These are phyloP conservation scores for Beverwykella pulmonaria DNA, from an alignment of 495 filamentous ascomycete genomes.

Conservation along the genomic window DNA sequence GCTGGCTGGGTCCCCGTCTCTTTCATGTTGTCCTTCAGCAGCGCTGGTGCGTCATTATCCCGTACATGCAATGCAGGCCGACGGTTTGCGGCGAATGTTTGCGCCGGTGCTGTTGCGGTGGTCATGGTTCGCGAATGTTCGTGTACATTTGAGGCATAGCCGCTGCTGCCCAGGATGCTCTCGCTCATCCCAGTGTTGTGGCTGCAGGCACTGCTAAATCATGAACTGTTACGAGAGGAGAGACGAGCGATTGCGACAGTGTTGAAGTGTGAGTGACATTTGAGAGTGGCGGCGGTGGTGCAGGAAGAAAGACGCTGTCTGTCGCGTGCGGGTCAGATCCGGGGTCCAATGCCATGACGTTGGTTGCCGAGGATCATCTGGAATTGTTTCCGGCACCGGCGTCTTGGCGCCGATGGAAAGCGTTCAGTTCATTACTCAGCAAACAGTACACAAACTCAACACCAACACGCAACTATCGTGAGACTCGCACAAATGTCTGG, in stretches of 20 bases:
- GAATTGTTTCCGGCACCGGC: background rate
- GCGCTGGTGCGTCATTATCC: slow-evolving; percentile 47
- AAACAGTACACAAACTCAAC: background rate
- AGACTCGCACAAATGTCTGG: background rate
- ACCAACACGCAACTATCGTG: slow-evolving; percentile 2
- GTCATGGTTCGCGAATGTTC: slow-evolving; percentile 29
- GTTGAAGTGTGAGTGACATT: background rate
- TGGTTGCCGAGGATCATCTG: slow-evolving; percentile 25
- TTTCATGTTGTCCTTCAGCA: slow-evolving; percentile 40
- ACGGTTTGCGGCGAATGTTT: slow-evolving; percentile 16
- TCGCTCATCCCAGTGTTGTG: background rate
- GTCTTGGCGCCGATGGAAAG: slow-evolving; percentile 16
- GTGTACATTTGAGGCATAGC: slow-evolving; percentile 21
- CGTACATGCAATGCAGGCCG: slow-evolving; percentile 41
- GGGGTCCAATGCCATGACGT: slow-evolving; percentile 14
- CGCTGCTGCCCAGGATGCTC: background rate
- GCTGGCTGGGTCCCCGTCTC: slow-evolving; percentile 27
- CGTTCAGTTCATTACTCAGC: background rate
- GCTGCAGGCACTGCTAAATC: background rate
- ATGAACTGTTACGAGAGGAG: background rate
- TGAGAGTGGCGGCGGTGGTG: background rate
- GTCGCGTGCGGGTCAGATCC: background rate
- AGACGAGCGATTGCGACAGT: background rate
- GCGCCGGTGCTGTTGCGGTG: slow-evolving; percentile 15
- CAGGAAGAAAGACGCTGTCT: background rate